Base-by-base conservation (phyloP, 2,329 filamentous ascomycete genomes). In the Cordyceps tenuipes region DNA sequence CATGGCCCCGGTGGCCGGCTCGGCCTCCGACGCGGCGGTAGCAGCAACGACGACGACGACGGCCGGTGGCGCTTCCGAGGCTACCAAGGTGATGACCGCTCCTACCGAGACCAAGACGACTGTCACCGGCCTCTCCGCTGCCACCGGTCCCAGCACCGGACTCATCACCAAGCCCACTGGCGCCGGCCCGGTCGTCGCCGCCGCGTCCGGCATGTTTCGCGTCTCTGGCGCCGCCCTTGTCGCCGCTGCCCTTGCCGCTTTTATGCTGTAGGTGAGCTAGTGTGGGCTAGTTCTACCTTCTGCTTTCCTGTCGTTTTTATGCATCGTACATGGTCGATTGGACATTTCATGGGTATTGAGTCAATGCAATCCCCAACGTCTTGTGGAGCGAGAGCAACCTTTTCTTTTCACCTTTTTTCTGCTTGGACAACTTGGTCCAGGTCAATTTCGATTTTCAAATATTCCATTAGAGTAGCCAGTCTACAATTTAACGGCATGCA, bases 161-260 rank as follows among this genome's bases (percentile, higher is more conserved):
- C 36, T 34, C 43, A 51, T 36, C 48, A 19, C 43, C 43, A 47
- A 47, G 50, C 59, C 51, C 21, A 51, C 44, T 1, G 10, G 29
- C 19, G 3, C 17, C 13, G 29, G 50, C 12, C 49, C 58, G 8
- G 50, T 54, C 15, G 46, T 54, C 21, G 59, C 44, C n/a, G 52
- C 59, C 34, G 59, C 51, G 19, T n/a, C 52, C 15, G 46, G 26
- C n/a, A 36, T 50, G 31, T 49, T 61, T 46, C 54, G 53, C 17
- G 52, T 50, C 36, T 29, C 60, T 43, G 46, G 56, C 29, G 21
- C 61, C 48, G 29, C 63, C 51, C 46, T 61, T 29, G 57, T 61
- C 54, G 57, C 63, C 57, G 55, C 62, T 31, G 48, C 57, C 57
- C 26, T 63, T 60, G 29, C 63, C 34, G 57, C 41, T 8, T 23